Evolutionary conservation across 495 filamentous ascomycete genomes (phyloP).

Genomic region (Penicillium chermesinum): DNA sequence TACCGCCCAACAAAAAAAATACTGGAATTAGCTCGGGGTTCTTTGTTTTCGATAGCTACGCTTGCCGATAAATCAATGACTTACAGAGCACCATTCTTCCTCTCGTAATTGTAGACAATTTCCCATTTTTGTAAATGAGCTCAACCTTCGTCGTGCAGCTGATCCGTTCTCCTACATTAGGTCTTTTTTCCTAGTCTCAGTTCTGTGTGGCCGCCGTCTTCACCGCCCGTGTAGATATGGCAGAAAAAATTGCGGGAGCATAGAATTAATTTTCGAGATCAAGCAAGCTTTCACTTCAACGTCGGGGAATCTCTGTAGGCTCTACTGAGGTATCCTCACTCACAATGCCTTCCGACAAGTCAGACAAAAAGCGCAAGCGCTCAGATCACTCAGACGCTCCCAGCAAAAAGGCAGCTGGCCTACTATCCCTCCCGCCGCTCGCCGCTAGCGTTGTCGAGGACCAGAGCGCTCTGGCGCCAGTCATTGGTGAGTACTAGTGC

Average conservation of each 20-base stretch:
- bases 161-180: too few relatives aligned
- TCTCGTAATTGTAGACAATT: background rate
- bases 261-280: background rate
- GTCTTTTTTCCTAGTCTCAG: background rate
- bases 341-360: conserved; percentile 48
- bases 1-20: conserved; percentile 26
- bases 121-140: too few relatives aligned
- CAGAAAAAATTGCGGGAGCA: background rate
- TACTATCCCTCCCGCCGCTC: conserved; percentile 34
- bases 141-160: background rate
- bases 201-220: background rate
- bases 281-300: conserved; percentile 4
- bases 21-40: conserved; percentile 26
- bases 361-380: conserved; percentile 73
- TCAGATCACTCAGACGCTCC: conserved; percentile 50
- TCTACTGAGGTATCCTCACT: conserved; percentile 1
- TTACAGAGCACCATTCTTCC: conserved; percentile 11
- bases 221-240: background rate
- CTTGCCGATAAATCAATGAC: conserved; percentile 27
- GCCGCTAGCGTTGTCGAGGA: conserved; percentile 57
- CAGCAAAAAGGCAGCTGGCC: conserved; percentile 59
- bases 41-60: conserved; percentile 26
- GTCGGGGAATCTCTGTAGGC: conserved; percentile 1
- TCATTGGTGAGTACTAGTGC: conserved; percentile 39
- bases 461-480: conserved; percentile 55